Conservation (phyloP, 495 filamentous ascomycete genomes). For the Astrothelium subdiscretum region DNA sequence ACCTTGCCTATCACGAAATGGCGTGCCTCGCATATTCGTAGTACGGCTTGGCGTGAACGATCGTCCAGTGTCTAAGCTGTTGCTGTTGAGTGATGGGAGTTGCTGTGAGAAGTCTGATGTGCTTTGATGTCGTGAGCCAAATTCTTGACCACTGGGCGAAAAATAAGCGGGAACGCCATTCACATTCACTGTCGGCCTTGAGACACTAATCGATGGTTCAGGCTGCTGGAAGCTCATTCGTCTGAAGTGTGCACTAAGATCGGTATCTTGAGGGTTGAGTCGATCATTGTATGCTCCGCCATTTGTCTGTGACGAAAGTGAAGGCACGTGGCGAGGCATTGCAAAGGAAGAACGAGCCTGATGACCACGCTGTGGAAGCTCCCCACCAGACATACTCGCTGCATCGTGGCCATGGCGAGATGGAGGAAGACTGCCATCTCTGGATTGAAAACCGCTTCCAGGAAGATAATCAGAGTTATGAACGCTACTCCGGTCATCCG, state of each 20-base stretch:
- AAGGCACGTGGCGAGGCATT: not conserved
- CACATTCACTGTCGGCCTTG: not conserved
- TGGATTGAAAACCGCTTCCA: not conserved
- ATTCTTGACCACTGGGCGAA: not conserved
- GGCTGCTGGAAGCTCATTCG: not conserved
- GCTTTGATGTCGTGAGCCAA: not conserved
- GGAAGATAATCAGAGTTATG: not conserved
- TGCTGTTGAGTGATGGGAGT: not conserved
- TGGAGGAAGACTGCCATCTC: not conserved
- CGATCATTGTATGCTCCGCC: not conserved
- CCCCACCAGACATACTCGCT: not conserved
- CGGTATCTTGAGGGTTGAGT: not conserved
- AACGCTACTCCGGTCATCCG: not conserved
- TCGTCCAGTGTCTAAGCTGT: not conserved
- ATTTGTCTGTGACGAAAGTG: not conserved
- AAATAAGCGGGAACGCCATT: not conserved
- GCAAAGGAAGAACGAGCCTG: not conserved
- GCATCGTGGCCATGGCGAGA: not conserved
- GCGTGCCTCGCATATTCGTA: not conserved
- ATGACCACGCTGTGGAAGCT: not conserved
- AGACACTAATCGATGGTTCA: not conserved
- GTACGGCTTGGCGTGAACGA: not conserved
- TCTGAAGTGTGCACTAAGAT: not conserved
- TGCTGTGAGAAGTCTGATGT: not conserved
- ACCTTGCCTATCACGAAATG: not conserved